Evolutionary conservation across 352 stramenopile genomes (phyloP).

Genomic region (Phytophthora brassicae): DNA sequence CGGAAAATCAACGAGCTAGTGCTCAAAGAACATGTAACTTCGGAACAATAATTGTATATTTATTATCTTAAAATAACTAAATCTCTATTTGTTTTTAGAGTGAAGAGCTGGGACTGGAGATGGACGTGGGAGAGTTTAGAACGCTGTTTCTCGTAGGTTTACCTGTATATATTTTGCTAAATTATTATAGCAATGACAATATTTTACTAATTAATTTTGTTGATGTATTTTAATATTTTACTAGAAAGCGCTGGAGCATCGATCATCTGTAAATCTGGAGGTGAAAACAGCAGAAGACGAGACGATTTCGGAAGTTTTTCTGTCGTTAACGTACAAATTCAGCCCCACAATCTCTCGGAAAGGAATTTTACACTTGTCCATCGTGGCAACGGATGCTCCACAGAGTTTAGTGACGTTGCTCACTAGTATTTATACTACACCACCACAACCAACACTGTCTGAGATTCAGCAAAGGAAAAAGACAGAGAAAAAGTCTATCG

Average conservation of each 20-base stretch:
- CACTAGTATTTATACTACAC: slow-evolving; percentile 35
- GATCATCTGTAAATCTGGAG: slow-evolving; percentile 42
- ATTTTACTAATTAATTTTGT: neutral
- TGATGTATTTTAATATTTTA: neutral
- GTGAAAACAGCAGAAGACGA: slow-evolving; percentile 19
- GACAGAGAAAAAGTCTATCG: neutral
- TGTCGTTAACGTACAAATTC: slow-evolving; percentile 69
- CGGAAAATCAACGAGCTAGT: slow-evolving; percentile 24
- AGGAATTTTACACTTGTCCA: slow-evolving; percentile 43
- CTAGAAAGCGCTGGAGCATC: slow-evolving; percentile 48
- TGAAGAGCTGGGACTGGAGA: slow-evolving; percentile 61
- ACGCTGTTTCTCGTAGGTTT: slow-evolving; percentile 38
- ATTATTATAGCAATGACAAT: neutral
- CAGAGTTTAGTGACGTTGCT: slow-evolving; percentile 43
- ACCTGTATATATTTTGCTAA: neutral
- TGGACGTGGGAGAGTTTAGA: slow-evolving; percentile 35
- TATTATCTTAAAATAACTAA: neutral
- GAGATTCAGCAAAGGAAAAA: slow-evolving; percentile 26
- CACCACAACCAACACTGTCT: slow-evolving; percentile 37
- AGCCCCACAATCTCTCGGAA: slow-evolving; percentile 54
- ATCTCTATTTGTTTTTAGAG: slow-evolving; percentile 36
- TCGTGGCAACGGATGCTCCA: slow-evolving; percentile 31
- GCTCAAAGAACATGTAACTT: slow-evolving; percentile 47
- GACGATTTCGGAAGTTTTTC: slow-evolving; percentile 17
- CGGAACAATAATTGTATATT: neutral